Conservation (phyloP, 306 rosid species). For the Pterocarpus macrocarpus region DNA sequence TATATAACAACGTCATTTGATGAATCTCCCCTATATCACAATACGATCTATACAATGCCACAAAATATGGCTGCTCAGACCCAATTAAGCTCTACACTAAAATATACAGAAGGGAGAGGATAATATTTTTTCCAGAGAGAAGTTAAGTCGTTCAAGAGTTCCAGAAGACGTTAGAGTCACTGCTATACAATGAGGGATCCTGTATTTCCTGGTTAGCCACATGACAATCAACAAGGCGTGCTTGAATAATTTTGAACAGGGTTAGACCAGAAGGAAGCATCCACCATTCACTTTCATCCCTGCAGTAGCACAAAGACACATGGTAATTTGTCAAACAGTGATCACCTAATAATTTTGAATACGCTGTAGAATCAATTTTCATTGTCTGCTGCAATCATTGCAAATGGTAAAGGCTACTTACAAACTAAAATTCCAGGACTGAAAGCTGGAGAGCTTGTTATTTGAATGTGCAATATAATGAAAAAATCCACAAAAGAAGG, state of each 20-base stretch:
- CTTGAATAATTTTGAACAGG: conserved; percentile 82
- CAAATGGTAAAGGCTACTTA: conserved; percentile 52
- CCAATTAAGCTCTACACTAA: conserved; percentile 49
- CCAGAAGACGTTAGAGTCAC: conserved; percentile 85
- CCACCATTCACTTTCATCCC: conserved; percentile 99
- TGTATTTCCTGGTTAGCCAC: conserved; percentile 96
- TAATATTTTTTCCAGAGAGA: conserved; percentile 1
- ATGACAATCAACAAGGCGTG: conserved; percentile 82
- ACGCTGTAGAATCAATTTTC: conserved; percentile 31
- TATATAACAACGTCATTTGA: conserved; percentile 1
- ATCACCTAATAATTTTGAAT: not conserved
- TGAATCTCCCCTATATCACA: conserved; percentile 1
- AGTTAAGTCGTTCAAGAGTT: conserved; percentile 57
- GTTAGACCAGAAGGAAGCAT: conserved; percentile 88
- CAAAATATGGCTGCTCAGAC: conserved; percentile 28
- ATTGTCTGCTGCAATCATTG: conserved; percentile 20
- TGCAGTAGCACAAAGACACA: conserved; percentile 47
- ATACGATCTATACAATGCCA: conserved; percentile 42
- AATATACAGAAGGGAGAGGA: not conserved
- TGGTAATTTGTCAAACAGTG: conserved; percentile 34
- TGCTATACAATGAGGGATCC: conserved; percentile 86
- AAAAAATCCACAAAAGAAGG: conserved; percentile 86
- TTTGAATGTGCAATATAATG: conserved; percentile 70
- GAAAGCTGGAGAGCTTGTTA: conserved; percentile 69
- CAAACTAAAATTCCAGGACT: conserved; percentile 92